phyloP scores from a whole-genome alignment of 2,329 filamentous ascomycete species.

The Byssothecium circinans region DNA sequence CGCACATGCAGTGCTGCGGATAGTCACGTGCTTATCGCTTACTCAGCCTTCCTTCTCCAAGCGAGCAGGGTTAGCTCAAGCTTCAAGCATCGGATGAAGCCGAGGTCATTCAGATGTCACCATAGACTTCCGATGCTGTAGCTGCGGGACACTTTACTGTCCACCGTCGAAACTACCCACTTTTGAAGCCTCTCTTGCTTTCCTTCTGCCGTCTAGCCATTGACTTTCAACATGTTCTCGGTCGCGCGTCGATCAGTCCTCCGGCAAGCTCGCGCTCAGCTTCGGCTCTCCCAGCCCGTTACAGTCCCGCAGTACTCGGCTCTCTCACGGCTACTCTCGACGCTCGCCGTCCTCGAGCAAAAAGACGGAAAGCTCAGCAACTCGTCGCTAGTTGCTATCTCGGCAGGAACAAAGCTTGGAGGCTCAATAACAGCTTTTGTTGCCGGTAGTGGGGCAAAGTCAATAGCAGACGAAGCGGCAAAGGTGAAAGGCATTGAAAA shows the following conservation, averaged over 20 bases:
- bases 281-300: constrained; percentile 42
- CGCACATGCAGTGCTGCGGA: constrained; percentile 11
- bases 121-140: constrained; percentile 6
- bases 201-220: neutral
- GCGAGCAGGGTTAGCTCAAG: neutral
- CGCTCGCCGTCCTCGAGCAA: constrained; percentile 90
- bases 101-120: constrained; percentile 28
- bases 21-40: constrained; percentile 17
- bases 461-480: constrained; percentile 77
- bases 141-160: neutral
- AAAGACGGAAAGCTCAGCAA: constrained; percentile 82
- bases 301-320: constrained; percentile 54
- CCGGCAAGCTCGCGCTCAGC: constrained; percentile 47
- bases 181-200: neutral
- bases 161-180: neutral
- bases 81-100: no score
- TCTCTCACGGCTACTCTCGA: constrained; percentile 74
- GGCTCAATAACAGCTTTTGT: constrained; percentile 85
- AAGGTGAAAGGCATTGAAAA: constrained; percentile 92
- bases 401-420: constrained; percentile 83
- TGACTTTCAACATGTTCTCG: constrained; percentile 36
- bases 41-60: neutral
- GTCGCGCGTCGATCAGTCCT: constrained; percentile 40
- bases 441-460: constrained; percentile 76
- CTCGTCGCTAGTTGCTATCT: constrained; percentile 80